These are phyloP conservation scores for Lipomyces orientalis DNA, from an alignment of 805 yeast species.

Conservation along the genomic window DNA sequence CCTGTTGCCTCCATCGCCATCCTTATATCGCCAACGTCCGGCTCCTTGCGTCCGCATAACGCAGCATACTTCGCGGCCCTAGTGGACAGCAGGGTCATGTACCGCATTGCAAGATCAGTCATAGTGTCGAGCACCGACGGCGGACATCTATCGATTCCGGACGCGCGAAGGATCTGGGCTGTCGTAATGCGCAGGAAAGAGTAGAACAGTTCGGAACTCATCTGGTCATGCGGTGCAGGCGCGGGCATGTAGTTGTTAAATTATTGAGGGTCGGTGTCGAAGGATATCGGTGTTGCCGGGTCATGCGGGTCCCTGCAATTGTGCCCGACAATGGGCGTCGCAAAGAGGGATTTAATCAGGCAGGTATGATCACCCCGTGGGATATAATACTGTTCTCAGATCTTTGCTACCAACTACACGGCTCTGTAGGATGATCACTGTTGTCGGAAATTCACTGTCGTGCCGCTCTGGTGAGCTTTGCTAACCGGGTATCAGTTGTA, in stretches of 20 bases:
- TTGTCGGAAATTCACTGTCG: neutral
- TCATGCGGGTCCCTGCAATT: neutral
- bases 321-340: neutral
- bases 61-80: slow-evolving; percentile 59
- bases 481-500: neutral
- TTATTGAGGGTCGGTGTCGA: neutral
- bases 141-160: slow-evolving; percentile 82
- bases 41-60: slow-evolving; percentile 53
- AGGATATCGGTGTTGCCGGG: neutral
- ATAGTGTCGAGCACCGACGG: slow-evolving; percentile 73
- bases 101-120: slow-evolving; percentile 76
- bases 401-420: neutral
- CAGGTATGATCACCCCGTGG: neutral
- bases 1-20: slow-evolving; percentile 71
- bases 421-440: neutral
- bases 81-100: slow-evolving; percentile 59
- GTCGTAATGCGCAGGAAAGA: slow-evolving; percentile 32
- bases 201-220: slow-evolving; percentile 33
- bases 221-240: slow-evolving; percentile 5
- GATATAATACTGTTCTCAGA: neutral
- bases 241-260: slow-evolving; percentile 3
- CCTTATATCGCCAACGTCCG: slow-evolving; percentile 69
- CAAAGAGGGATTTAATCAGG: neutral
- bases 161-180: slow-evolving; percentile 67
- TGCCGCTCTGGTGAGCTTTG: neutral